These are phyloP conservation scores for Anethum foeniculum DNA, from an alignment of 140 eudicot genomes.

Conservation along the genomic window DNA sequence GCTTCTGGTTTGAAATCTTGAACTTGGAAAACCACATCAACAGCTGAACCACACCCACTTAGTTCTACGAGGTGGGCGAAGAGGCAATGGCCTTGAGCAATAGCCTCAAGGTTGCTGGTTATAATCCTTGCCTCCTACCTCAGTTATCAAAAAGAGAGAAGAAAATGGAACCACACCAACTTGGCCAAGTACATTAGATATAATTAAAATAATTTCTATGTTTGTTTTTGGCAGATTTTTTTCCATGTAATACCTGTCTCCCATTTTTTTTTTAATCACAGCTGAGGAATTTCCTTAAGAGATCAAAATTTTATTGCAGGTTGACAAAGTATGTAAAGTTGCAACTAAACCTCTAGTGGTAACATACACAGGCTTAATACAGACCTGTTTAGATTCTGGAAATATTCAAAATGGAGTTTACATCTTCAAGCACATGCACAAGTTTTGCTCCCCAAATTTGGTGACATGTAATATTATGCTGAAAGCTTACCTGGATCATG, in stretches of 20 bases:
- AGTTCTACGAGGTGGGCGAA: neutral
- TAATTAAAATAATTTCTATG: neutral
- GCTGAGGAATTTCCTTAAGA: neutral
- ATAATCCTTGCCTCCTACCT: neutral
- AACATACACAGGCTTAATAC: conserved; percentile 84
- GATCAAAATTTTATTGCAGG: conserved; percentile 32
- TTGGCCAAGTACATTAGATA: neutral
- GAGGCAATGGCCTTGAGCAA: neutral
- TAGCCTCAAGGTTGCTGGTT: neutral
- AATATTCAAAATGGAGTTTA: conserved; percentile 44
- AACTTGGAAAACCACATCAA: conserved; percentile 1
- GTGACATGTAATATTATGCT: conserved; percentile 79
- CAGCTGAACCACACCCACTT: neutral
- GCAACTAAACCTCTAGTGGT: conserved; percentile 87
- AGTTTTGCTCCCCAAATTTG: conserved; percentile 71
- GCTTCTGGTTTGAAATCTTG: neutral
- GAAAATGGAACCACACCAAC: neutral
- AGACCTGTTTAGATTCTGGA: conserved; percentile 65
- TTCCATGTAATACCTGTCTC: neutral
- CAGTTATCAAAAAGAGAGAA: neutral
- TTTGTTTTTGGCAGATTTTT: neutral
- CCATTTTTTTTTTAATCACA: neutral
- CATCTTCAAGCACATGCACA: conserved; percentile 74
- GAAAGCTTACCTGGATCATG: conserved; percentile 61
- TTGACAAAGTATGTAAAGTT: conserved; percentile 77